phyloP scores from a whole-genome alignment of 2,329 filamentous ascomycete genomes.

The Aspergillus sp. region DNA sequence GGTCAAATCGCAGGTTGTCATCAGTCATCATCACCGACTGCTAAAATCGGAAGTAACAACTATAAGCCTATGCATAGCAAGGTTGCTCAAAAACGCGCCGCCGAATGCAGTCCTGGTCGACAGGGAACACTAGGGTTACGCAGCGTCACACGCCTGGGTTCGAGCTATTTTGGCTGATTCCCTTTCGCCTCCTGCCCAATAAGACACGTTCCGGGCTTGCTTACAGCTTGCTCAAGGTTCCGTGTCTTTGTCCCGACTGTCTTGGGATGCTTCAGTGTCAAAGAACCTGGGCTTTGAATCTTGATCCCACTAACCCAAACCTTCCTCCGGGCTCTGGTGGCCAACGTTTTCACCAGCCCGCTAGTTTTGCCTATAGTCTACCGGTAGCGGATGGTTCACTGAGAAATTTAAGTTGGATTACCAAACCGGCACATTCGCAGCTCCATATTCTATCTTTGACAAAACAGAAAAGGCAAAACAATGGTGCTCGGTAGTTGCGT shows the following conservation, averaged over 20 bases:
- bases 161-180: not conserved
- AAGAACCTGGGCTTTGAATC: not conserved
- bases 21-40: constrained; percentile 1
- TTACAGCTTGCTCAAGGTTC: not conserved
- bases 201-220: not conserved
- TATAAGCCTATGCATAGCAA: not conserved
- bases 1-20: not conserved
- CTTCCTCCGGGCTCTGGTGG: not conserved
- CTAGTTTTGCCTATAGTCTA: not conserved
- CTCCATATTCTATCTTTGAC: not conserved
- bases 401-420: not conserved
- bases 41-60: not conserved
- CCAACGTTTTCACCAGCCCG: not conserved
- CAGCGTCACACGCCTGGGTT: not conserved
- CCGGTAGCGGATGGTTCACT: not conserved
- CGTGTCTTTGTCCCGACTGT: not conserved
- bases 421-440: not conserved
- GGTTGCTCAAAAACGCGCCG: constrained; percentile 6
- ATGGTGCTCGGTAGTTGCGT: not conserved
- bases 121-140: not conserved
- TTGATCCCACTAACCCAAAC: not conserved
- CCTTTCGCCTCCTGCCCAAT: not conserved
- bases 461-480: not conserved
- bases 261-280: not conserved
- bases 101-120: not conserved